A percentile compares a stretch with the other conserved stretches of the same genome.
These are phyloP conservation scores for Lodderomyces margitis DNA, from an alignment of 1,139 yeast genomes.

Conservation along the genomic window DNA sequence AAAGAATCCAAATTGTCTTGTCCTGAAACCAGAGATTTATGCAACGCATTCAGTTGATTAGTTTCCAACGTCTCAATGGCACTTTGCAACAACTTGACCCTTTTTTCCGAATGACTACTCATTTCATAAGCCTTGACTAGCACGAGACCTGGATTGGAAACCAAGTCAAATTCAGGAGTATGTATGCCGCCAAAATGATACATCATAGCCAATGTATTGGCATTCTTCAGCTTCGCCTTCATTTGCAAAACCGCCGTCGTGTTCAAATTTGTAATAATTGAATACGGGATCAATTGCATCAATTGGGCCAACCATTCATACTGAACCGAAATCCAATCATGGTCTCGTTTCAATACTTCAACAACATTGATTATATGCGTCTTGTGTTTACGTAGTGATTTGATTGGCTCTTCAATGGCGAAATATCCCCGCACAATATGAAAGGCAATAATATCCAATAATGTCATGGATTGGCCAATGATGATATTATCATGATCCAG, in stretches of 20 bases:
- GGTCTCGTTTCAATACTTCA: conserved; percentile 16
- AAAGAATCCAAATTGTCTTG: conserved; percentile 11
- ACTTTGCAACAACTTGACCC: conserved; percentile 30
- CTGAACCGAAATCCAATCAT: conserved; percentile 42
- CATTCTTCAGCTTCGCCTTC: conserved; percentile 11
- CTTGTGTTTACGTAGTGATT: conserved; percentile 62
- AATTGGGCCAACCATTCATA: conserved; percentile 59
- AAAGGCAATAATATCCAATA: conserved; percentile 60
- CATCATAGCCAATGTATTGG: conserved; percentile 9
- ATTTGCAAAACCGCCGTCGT: conserved; percentile 12
- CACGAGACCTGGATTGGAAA: conserved; percentile 30
- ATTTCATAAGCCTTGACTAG: conserved; percentile 24
- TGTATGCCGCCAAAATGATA: conserved; percentile 37
- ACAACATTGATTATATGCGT: conserved; percentile 53
- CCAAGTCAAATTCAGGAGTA: conserved; percentile 24
- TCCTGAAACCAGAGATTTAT: conserved; percentile 10
- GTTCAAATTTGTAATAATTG: conserved; percentile 33
- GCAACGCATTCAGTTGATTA: conserved; percentile 10
- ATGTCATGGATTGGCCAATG: conserved; percentile 35
- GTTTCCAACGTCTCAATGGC: conserved; percentile 27
- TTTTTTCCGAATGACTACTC: conserved; percentile 6
- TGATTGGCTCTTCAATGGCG: conserved; percentile 56
- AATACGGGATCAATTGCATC: conserved; percentile 42
- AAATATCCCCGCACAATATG: conserved; percentile 64
- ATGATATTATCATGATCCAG: conserved; percentile 30